Evolutionary conservation across 441 rosid genomes (phyloP), one percentile per base, ranked within the genome.

Genomic region (Pelargonium myrrhifolium): DNA sequence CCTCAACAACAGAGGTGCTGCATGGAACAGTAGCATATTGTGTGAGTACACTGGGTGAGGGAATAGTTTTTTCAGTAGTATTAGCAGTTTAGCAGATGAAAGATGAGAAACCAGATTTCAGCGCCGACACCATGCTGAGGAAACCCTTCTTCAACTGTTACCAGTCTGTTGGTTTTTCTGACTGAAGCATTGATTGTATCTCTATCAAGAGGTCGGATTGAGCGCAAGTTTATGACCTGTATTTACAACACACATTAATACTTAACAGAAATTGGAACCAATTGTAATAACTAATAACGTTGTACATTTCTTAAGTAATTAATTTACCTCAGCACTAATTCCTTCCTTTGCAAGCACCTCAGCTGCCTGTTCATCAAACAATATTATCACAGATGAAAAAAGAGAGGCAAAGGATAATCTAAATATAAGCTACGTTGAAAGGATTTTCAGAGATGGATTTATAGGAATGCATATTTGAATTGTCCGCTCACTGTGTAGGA

Each of bases 91-190:
- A 61, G 15, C 35, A n/a, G 43, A 22, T 22, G 49, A 39, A 1
- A 68, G 68, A 70, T 22, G 61, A 45, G 24, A 55, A 68, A 93
- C 97, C 99, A 86, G 79, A 93, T 93, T 78, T 93, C 99, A 51
- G 99, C 95, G 14, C 99, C 93, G 77, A 93, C 87, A 59, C 97
- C 99, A 71, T 93, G 95, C 79, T 93, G 96, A 75, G 97, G 99
- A 76, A 87, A 89, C 68, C 95, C 99, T 85, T 93, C 97, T 78
- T 93, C 99, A 15, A 91, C 90, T 53, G 99, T 91, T 35, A 93
- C 95, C 75, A 91, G 84, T 76, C 99, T 82, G 85, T 85, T 93
- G 59, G 99, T 93, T 82, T 93, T 93, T 72, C 96, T 85, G 22
- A 93, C 97, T 26, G 99, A 93, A 47, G 88, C 82, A 73, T 89